phyloP scores from a whole-genome alignment of 306 rosid species.

The Castanospermum australe region DNA sequence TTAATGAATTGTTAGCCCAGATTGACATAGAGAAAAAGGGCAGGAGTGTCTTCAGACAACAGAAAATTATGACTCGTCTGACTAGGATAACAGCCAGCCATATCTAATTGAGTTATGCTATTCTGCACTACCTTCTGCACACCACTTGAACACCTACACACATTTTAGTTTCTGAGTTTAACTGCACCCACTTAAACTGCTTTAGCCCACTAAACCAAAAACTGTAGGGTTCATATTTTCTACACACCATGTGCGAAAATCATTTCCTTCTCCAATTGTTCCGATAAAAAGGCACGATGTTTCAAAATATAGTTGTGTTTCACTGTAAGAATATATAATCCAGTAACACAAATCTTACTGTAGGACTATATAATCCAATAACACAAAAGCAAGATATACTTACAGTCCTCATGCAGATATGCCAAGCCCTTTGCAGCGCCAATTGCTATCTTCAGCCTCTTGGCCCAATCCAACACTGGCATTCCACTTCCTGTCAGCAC shows the following conservation, averaged over 20 bases:
- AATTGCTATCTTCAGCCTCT: conserved; percentile 76
- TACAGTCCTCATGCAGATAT: conserved; percentile 90
- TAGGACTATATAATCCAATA: neutral
- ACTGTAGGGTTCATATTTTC: neutral
- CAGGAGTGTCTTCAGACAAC: neutral
- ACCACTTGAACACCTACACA: neutral
- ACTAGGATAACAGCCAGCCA: neutral
- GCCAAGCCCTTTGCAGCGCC: conserved; percentile 95
- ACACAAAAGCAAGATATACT: conserved; percentile 24
- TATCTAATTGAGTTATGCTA: neutral
- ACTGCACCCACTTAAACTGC: neutral
- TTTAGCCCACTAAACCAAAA: neutral
- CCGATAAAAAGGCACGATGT: neutral
- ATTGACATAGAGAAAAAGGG: neutral
- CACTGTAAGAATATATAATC: neutral
- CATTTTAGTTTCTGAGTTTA: neutral
- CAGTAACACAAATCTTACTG: neutral
- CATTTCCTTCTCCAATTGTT: neutral
- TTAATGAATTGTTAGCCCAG: neutral
- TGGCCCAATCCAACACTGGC: conserved; percentile 77
- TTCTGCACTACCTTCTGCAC: neutral
- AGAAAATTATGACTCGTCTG: neutral
- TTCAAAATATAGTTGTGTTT: neutral
- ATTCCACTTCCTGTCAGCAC: conserved; percentile 45
- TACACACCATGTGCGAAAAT: neutral